Evolutionary conservation across 306 rosid species (phyloP).

Genomic region (Fragaria iinumae): DNA sequence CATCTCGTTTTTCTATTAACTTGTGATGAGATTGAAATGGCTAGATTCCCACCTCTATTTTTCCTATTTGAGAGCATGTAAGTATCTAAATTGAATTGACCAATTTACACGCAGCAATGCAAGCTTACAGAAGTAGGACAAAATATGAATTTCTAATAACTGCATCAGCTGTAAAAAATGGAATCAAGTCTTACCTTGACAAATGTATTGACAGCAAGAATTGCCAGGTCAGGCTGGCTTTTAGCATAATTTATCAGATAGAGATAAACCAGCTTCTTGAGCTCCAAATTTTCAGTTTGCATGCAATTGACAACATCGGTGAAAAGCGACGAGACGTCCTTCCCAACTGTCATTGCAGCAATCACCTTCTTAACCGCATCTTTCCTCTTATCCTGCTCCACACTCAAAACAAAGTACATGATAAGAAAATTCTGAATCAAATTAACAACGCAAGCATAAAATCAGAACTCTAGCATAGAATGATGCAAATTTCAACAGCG

Average conservation of each 20-base stretch:
- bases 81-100: background rate
- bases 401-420: conserved; percentile 6
- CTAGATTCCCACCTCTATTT: background rate
- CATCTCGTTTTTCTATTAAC: background rate
- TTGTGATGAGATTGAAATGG: background rate
- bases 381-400: conserved; percentile 86
- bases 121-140: background rate
- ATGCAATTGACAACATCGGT: conserved; percentile 97
- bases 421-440: background rate
- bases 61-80: background rate
- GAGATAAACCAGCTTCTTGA: conserved; percentile 91
- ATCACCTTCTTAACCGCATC: conserved; percentile 99
- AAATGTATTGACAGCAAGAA: conserved; percentile 96
- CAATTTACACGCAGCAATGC: background rate
- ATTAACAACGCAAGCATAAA: background rate
- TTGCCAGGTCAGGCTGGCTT: conserved; percentile 99
- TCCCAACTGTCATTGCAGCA: conserved; percentile 99
- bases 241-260: conserved; percentile 95
- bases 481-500: background rate
- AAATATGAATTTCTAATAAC: background rate
- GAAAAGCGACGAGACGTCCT: conserved; percentile 94
- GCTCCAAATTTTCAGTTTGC: conserved; percentile 99
- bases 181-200: conserved; percentile 72
- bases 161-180: background rate
- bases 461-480: too few relatives aligned